Base-by-base conservation (phyloP, 2,329 filamentous ascomycete species). In the Venturia nashicola region DNA sequence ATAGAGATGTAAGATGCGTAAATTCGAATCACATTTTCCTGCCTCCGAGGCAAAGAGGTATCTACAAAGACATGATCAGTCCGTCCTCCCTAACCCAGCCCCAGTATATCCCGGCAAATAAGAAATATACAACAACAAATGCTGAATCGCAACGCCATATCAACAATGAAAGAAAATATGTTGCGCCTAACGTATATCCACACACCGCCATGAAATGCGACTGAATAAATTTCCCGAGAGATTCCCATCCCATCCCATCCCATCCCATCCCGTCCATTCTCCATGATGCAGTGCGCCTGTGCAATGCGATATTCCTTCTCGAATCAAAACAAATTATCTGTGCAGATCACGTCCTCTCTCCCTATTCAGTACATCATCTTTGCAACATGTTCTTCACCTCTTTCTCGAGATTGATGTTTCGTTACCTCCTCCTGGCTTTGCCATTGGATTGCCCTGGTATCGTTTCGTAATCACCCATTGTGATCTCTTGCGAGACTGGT, bases 401-500 rank as follows among this genome's bases (percentile, higher is more conserved):
- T 20, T 18, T 36, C 46, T 23, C 5, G 9, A 57, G 2, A 3
- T n/a, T 36, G 5, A 11, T 2, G 16, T 5, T 2, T n/a, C 32
- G 27, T 36, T 36, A 48, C 43, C 44, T 44, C 32, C 44, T 61
- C 23, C 59, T 44, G 18, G 20, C 23, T 18, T 62, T 62, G 20
- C 60, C 60, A 23, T 62, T 62, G 3, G 43, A 48, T 20, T 62
- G 27, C 16, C 36, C 36, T 6, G 40, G 34, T 23, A 43, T 48
- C 14, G 42, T 16, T 9, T 42, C 36, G 36, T 39, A 46, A 63
- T 63, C 61, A 9, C 36, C 46, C 61, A 63, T 63, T 16, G 36
- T 63, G 14, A 63, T 59, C 27, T 63, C 61, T 51, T 62, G 40
- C 34, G 40, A 46, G 40, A 51, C 60, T 5, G 60, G 60, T 62